A percentile compares a stretch with the other conserved stretches of the same genome.
These are phyloP conservation scores for Fonsecaea multimorphosa DNA, from an alignment of 2,329 filamentous ascomycete genomes.

Conservation along the genomic window DNA sequence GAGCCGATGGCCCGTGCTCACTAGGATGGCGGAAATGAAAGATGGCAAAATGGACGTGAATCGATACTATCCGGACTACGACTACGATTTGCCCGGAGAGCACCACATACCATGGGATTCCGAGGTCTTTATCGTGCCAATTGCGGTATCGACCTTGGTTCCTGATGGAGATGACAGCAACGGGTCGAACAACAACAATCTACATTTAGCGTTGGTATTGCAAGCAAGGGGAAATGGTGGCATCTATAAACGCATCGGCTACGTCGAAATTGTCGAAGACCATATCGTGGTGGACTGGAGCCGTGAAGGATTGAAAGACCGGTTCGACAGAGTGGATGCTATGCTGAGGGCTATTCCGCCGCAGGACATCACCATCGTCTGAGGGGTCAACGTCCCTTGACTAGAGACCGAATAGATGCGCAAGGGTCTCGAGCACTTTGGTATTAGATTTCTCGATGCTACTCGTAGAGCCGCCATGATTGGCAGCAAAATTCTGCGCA, in stretches of 20 bases:
- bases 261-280: neutral
- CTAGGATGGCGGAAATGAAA: neutral
- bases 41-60: slow-evolving; percentile 1
- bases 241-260: neutral
- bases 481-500: neutral
- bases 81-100: neutral
- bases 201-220: neutral
- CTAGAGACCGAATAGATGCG: neutral
- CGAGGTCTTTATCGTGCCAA: neutral
- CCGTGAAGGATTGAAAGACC: neutral
- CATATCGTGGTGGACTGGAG: neutral
- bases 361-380: neutral
- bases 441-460: neutral
- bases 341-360: neutral
- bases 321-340: neutral
- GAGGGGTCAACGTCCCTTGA: neutral
- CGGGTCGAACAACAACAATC: neutral
- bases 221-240: neutral
- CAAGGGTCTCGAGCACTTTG: neutral
- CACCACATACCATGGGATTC: neutral
- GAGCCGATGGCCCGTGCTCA: neutral
- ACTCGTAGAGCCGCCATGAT: neutral
- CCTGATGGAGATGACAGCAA: neutral
- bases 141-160: neutral
- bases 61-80: neutral